Conservation (phyloP, 129 eudicot species). For the Chrysanthemum lavandulifolium region DNA sequence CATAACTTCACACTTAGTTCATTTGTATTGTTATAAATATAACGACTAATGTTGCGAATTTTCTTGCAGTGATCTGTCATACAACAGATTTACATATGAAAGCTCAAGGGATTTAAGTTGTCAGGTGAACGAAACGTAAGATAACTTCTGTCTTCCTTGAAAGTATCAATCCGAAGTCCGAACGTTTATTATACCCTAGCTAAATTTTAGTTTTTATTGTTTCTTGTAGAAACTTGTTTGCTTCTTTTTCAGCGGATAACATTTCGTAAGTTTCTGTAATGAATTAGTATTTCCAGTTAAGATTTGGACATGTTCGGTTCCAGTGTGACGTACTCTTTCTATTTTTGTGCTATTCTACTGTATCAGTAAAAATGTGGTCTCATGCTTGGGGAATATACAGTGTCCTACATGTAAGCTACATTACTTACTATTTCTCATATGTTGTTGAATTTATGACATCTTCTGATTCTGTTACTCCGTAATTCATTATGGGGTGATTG, state of each 20-base stretch:
- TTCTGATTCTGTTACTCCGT: neutral
- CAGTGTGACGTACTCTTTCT: neutral
- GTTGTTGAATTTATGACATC: constrained; percentile 7
- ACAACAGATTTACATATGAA: constrained; percentile 38
- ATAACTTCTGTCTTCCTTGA: constrained; percentile 1
- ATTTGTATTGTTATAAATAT: neutral
- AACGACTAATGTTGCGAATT: neutral
- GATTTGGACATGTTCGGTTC: neutral
- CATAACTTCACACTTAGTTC: neutral
- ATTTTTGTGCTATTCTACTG: constrained; percentile 1
- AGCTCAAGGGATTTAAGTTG: constrained; percentile 26
- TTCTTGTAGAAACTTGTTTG: constrained; percentile 37
- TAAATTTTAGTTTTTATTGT: constrained; percentile 9
- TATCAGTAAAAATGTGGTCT: constrained; percentile 18
- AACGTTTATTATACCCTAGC: neutral
- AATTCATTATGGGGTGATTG: too few relatives aligned
- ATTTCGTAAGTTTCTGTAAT: constrained; percentile 33
- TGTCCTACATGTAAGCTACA: constrained; percentile 31
- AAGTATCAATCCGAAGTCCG: neutral
- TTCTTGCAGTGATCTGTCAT: constrained; percentile 43
- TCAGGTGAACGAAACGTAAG: constrained; percentile 47
- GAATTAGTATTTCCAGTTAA: neutral
- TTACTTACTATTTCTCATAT: constrained; percentile 12
- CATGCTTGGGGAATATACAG: constrained; percentile 31
- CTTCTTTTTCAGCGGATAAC: constrained; percentile 24